Conservation (phyloP, 169 alveolate species). For the Plasmodium gallinaceum region DNA sequence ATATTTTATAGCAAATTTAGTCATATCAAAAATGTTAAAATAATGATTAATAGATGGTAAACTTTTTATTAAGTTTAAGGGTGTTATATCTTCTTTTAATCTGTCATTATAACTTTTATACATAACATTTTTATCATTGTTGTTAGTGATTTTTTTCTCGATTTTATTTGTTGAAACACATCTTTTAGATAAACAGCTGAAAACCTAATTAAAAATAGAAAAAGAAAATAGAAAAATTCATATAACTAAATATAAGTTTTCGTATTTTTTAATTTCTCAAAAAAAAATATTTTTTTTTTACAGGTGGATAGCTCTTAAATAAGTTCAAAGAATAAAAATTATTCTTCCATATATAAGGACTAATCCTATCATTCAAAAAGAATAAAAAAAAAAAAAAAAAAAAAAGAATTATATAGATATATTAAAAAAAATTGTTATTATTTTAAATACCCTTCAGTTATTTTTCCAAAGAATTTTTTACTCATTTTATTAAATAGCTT, state of each 20-base stretch:
- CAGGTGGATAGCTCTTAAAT: conserved; percentile 21
- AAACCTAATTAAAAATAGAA: not conserved
- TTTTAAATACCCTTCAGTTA: conserved; percentile 48
- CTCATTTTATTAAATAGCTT: conserved; percentile 23
- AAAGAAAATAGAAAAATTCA: not conserved
- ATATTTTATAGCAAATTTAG: conserved; percentile 84
- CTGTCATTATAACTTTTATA: conserved; percentile 44
- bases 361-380: conserved; percentile 9
- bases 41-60: conserved; percentile 73
- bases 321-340: conserved; percentile 19
- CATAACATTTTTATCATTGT: conserved; percentile 45
- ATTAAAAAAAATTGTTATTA: not conserved
- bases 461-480: conserved; percentile 40
- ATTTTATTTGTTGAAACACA: conserved; percentile 15
- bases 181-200: conserved; percentile 30
- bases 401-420: not conserved
- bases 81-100: conserved; percentile 46
- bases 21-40: conserved; percentile 83
- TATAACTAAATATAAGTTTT: not conserved
- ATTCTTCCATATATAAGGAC: conserved; percentile 45
- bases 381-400: not conserved
- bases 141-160: not conserved
- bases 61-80: conserved; percentile 47
- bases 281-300: conserved; percentile 3
- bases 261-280: not conserved